Base-by-base conservation (phyloP, 257 asterid genomes). In the Scutellaria barbata region DNA sequence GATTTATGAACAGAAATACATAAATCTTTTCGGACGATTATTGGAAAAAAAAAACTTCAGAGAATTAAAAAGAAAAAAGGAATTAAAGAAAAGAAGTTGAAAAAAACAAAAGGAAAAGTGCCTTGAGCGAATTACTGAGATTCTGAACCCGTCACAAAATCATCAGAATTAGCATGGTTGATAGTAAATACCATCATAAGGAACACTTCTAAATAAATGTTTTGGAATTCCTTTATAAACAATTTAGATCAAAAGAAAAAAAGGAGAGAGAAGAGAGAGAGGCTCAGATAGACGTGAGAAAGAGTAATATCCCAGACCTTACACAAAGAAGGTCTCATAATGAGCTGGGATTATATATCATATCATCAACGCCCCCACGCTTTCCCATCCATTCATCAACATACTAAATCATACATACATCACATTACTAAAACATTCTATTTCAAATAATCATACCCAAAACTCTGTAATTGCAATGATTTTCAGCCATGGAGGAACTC, bases 261-360 rank as follows among this genome's bases (percentile, higher is more conserved):
- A 5, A 35, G 4, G 0, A 4, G 8, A 14, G 17, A 4, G 3
- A 17, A 4, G 3, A 17, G 33, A n/a, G 16, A 33, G 43, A 57
- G 50, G 77, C 81, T 77, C 81, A 77, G 81, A 77, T 33, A 40
- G 5, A 40, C 8, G 51, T 22, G 35, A 48, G 81, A 66, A 40
- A 77, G 11, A 58, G 52, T 51, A 22, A 18, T 40, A 47, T 77
- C 81, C 81, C 76, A 0, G 81, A 77, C 81, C 81, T 72, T 3
- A 77, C 81, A 77, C 81, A 77, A 71, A 77, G 81, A 77, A 77
- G 77, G 81, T 17, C 81, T 71, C 81, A 58, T 77, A 77, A 77
- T 77, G 81, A 77, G 81, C 81, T 77, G 81, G 81, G 81, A 77
- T 77, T 68, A 75, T 16, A 48, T 45, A 71, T 66, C 74, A 41